Evolutionary conservation across 2,329 filamentous ascomycete genomes (phyloP), one percentile per base, ranked within the genome.

Genomic region (Boeremia lycopersici): DNA sequence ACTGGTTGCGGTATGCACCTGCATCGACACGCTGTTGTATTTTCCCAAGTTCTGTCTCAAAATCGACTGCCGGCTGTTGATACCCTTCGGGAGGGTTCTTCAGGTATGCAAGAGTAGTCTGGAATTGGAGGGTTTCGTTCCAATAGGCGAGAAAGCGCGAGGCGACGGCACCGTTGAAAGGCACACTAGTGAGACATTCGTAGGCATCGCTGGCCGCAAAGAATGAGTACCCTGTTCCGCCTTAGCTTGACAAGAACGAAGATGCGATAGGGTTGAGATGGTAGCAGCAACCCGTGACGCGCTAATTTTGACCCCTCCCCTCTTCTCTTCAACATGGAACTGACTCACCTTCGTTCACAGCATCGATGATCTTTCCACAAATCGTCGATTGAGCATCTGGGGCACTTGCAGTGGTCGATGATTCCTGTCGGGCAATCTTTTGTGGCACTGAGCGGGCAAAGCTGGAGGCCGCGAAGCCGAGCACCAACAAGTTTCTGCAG

Each of bases 161-260:
- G 0, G 78, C 78, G 1, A 77, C 74, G 6, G 74, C 77, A 1
- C 67, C 26, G 41, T 78, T 74, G 57, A 82, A 79, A 0, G 80
- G 78, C 4, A 80, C 75, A 17, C 65, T 76, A 1, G 59, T 72
- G 3, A 81, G 69, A 52, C 80, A 82, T 4, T 72, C 66, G 53
- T 74, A 77, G 0, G 72, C 77, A 46, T 63, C 48, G 8, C 33
- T 54, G 12, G 48, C 65, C 4, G 33, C 25, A 9, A 53, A 53
- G 9, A 53, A 15, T 17, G 25, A 17, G 13, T 39, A 46, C 8
- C 43, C 49, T 53, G 4, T 39, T 25, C 12, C 43, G 12, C 10
- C 10, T 46, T 13, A 46, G 30, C 29, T 31, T 13, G 6, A 8
- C 11, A 30, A 23, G 19, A 23, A 23, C 19, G 4, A 2, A 34